Evolutionary conservation across 805 yeast species (phyloP).

Genomic region (Wickerhamiella hasegawae): DNA sequence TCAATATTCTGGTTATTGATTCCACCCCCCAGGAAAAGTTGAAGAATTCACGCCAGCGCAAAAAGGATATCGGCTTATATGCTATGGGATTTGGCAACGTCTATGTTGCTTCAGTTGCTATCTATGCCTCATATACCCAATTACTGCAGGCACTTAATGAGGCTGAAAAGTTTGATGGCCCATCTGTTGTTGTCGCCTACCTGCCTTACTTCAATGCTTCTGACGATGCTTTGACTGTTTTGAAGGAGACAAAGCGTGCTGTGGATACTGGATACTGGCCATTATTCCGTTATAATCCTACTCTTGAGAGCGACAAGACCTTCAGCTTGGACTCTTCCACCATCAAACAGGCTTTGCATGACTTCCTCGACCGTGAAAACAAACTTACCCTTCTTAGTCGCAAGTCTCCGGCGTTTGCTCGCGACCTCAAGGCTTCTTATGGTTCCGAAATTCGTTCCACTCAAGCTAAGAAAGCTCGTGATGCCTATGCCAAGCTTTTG

Average conservation of each 20-base stretch:
- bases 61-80: slow-evolving; percentile 84
- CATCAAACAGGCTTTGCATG: slow-evolving; percentile 57
- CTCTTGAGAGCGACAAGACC: slow-evolving; percentile 31
- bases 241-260: slow-evolving; percentile 76
- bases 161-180: slow-evolving; percentile 81
- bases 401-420: slow-evolving; percentile 57
- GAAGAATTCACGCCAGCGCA: slow-evolving; percentile 29
- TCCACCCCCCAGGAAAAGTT: slow-evolving; percentile 46
- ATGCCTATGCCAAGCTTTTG: slow-evolving; percentile 57
- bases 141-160: slow-evolving; percentile 75
- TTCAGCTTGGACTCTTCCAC: slow-evolving; percentile 78
- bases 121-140: slow-evolving; percentile 87
- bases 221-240: slow-evolving; percentile 51
- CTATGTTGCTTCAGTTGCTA: slow-evolving; percentile 88
- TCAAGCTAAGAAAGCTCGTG: slow-evolving; percentile 55
- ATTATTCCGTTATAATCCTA: slow-evolving; percentile 71
- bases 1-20: slow-evolving; percentile 77
- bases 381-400: slow-evolving; percentile 60
- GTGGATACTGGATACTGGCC: slow-evolving; percentile 97
- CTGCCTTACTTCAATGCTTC: slow-evolving; percentile 45
- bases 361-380: slow-evolving; percentile 80
- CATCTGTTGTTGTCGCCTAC: slow-evolving; percentile 81
- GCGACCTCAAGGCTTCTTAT: slow-evolving; percentile 48
- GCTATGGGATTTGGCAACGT: slow-evolving; percentile 86
- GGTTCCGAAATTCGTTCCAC: slow-evolving; percentile 43